A percentile compares a stretch with the other conserved stretches of the same genome.
phyloP scores from a whole-genome alignment of 257 asterid genomes.

The Fraxinus excelsior region DNA sequence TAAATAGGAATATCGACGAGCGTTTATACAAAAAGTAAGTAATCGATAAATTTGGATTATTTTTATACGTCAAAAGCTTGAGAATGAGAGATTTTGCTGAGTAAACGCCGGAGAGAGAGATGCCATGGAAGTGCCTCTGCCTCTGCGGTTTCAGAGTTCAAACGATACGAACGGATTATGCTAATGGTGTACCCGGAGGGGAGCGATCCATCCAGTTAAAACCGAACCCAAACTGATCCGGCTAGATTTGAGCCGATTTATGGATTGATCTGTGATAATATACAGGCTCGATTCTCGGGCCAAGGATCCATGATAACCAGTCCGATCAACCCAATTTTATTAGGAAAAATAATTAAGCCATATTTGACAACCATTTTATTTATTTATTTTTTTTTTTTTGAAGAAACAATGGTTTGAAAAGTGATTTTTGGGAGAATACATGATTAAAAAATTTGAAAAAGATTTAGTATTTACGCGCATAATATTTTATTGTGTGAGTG shows the following conservation, averaged over 20 bases:
- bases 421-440: no score
- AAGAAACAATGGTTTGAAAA: no score
- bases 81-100: not conserved
- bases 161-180: not conserved
- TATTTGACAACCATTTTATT: no score
- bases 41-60: not conserved
- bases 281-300: no score
- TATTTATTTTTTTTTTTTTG: no score
- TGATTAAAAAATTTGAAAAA: no score
- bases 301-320: no score
- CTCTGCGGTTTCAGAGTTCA: not conserved
- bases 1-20: not conserved
- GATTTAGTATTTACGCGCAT: no score
- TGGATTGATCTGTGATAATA: not conserved
- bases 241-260: not conserved
- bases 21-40: slow-evolving; percentile 6
- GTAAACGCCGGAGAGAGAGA: not conserved
- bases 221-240: not conserved
- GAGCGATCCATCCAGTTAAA: not conserved
- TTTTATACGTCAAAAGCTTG: not conserved
- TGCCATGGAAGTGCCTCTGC: not conserved
- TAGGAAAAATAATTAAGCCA: no score
- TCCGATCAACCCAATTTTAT: no score
- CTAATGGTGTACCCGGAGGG: not conserved
- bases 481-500: no score